Evolutionary conservation across 2,329 filamentous ascomycete genomes (phyloP), one percentile per base, ranked within the genome.

Genomic region (Cladosporium halotolerans): DNA sequence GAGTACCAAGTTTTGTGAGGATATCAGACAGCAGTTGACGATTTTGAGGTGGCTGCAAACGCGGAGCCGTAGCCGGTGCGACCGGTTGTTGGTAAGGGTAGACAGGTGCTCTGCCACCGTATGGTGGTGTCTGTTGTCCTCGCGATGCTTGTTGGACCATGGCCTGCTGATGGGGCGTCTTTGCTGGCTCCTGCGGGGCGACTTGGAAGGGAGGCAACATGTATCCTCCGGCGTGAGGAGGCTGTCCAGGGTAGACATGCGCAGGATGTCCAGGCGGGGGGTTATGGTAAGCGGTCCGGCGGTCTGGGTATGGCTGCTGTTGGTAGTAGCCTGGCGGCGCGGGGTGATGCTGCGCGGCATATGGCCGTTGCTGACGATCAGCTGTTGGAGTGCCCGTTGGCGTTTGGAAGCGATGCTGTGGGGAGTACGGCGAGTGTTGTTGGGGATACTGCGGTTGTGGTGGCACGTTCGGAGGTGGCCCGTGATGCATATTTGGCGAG

Each of bases 161-260:
- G 38, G 55, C 45, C 63, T 70, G 4, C 14, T 53, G 50, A 16
- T 53, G 44, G 14, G 50, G 40, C 18, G 43, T 47, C 41, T 43
- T 51, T 19, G 43, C 36, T 13, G 70, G 71, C 45, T 73, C 72
- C 55, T 76, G 73, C 8, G 70, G 68, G n/a, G 68, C 65, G 10
- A 76, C 71, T 52, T 74, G 72, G 59, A 76, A 77, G 4, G 74
- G 73, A 44, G 73, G 73, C 34, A 76, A 66, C 70, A 76, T 74
- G 55, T 72, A 70, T 13, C 73, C 74, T 45, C 73, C 63, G 40
- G 61, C 60, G 18, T 73, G 72, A 39, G 69, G 68, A 11, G 70
- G 68, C 33, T 69, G 69, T 8, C 53, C 51, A n/a, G 54, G 55
- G 43, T 62, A 61, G 10, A 58, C 39, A 39, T 51, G 42, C 42